Evolutionary conservation across 2,329 filamentous ascomycete genomes (phyloP).

Genomic region (Alternaria ethzedia): DNA sequence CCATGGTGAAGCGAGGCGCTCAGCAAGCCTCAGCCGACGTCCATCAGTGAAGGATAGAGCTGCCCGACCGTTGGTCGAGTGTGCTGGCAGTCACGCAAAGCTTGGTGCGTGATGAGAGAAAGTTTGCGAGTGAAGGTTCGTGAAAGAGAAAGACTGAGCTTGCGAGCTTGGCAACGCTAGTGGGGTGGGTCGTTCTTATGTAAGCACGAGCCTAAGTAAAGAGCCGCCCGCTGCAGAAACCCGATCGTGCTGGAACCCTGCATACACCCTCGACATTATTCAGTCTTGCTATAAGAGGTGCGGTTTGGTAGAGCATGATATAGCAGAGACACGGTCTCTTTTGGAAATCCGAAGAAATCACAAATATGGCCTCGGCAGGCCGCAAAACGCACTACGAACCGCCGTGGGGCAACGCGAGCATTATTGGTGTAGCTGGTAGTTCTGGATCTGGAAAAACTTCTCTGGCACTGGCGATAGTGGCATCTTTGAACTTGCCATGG

Average conservation of each 20-base stretch:
- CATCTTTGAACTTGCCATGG: conserved; percentile 90
- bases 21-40: conserved; percentile 42
- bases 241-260: conserved; percentile 18
- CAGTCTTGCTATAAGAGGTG: conserved; percentile 11
- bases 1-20: conserved; percentile 45
- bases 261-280: conserved; percentile 19
- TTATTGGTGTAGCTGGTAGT: conserved; percentile 94
- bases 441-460: conserved; percentile 97
- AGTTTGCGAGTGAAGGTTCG: conserved; percentile 25
- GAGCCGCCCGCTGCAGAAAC: conserved; percentile 21
- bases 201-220: conserved; percentile 19
- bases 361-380: conserved; percentile 32
- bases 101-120: conserved; percentile 35
- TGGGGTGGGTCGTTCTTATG: conserved; percentile 19
- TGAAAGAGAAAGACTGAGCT: conserved; percentile 36
- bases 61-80: conserved; percentile 43
- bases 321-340: neutral
- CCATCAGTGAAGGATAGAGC: conserved; percentile 41
- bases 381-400: conserved; percentile 77
- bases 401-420: conserved; percentile 94
- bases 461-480: conserved; percentile 88
- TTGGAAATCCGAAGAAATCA: neutral
- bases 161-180: conserved; percentile 29
- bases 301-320: conserved; percentile 14
- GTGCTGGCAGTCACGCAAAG: conserved; percentile 37